A percentile compares a stretch with the other conserved stretches of the same genome.
Conservation (phyloP, 257 asterid species). For the Datura wrightii region DNA sequence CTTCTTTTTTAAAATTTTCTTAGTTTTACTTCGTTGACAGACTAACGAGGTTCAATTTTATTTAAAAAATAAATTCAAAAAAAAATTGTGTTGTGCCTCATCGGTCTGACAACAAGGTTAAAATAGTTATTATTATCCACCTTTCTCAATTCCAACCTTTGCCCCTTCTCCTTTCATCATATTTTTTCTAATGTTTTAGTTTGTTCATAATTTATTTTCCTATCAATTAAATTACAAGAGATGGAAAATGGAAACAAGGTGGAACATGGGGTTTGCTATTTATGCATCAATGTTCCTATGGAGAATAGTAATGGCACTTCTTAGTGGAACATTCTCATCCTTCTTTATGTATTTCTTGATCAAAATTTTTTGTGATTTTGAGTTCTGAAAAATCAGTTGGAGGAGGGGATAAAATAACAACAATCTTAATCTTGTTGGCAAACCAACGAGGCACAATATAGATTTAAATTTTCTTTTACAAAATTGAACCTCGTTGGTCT, state of each 20-base stretch:
- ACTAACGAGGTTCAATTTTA: too few species aligned
- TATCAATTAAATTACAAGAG: not conserved
- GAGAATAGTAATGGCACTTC: not conserved
- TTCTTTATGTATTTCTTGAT: not conserved
- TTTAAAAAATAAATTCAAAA: too few species aligned
- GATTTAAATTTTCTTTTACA: too few species aligned
- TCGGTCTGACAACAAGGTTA: too few species aligned
- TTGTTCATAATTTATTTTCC: not conserved
- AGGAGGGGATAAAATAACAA: not conserved
- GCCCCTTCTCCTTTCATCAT: not conserved
- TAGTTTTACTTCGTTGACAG: too few species aligned
- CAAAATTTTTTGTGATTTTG: not conserved
- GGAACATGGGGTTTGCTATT: not conserved
- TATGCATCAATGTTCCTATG: conserved; percentile 21
- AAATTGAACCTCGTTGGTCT: too few species aligned
- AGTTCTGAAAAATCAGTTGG: not conserved
- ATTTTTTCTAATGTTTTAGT: not conserved
- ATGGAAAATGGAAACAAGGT: not conserved
- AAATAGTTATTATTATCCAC: not conserved
- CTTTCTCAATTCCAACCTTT: not conserved
- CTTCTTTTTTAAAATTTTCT: too few species aligned
- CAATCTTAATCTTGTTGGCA: too few species aligned
- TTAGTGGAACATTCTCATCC: conserved; percentile 1
- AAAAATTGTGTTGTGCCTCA: too few species aligned
- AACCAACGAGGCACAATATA: too few species aligned